Conservation (phyloP, 2,329 filamentous ascomycete genomes). For the Fusarium albosuccineum region DNA sequence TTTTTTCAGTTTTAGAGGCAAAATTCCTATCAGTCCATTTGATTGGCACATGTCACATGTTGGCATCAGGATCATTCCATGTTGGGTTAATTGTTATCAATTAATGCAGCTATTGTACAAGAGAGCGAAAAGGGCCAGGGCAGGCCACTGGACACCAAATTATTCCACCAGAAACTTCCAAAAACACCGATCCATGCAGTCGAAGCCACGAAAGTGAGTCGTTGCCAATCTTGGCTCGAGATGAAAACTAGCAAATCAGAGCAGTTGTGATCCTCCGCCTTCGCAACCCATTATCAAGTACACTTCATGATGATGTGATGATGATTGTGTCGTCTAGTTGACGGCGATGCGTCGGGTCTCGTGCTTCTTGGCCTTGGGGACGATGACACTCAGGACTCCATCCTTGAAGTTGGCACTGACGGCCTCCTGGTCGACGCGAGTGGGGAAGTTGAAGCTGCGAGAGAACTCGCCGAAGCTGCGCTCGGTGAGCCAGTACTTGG, state of each 20-base stretch:
- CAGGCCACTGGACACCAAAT: conserved; percentile 19
- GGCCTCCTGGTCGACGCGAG: conserved; percentile 70
- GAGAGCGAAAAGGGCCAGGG: conserved; percentile 29
- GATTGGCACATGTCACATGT: neutral
- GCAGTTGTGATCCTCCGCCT: neutral
- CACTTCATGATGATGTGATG: neutral
- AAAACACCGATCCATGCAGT: conserved; percentile 39
- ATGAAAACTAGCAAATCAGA: neutral
- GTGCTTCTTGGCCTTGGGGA: conserved; percentile 76
- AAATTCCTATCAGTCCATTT: neutral
- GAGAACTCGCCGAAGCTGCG: conserved; percentile 76
- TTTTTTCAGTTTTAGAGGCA: too few species aligned
- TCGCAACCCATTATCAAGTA: neutral
- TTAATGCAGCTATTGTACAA: conserved; percentile 40
- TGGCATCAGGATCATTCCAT: neutral
- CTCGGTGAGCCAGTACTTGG: conserved; percentile 79
- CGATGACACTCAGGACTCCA: conserved; percentile 72
- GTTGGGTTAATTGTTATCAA: conserved; percentile 7
- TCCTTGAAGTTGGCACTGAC: conserved; percentile 75
- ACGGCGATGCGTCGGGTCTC: conserved; percentile 68
- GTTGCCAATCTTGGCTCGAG: conserved; percentile 2
- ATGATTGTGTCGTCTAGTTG: conserved; percentile 53
- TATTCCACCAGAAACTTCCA: conserved; percentile 23
- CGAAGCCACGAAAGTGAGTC: conserved; percentile 15
- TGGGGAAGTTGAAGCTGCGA: conserved; percentile 76